phyloP scores from a whole-genome alignment of 129 eudicot genomes.

The Escallonia herrerae region DNA sequence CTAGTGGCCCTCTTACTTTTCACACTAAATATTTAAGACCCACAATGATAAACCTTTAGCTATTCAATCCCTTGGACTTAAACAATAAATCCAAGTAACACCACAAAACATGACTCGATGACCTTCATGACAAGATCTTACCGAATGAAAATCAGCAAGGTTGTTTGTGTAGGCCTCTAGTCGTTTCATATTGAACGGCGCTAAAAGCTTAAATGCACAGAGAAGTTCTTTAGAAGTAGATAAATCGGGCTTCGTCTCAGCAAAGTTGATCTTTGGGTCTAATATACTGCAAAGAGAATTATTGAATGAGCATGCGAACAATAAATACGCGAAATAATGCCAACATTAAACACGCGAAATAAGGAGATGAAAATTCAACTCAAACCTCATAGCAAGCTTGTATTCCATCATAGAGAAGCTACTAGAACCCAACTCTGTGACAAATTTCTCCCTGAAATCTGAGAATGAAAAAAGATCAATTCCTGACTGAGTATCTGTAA shows the following conservation, averaged over 20 bases:
- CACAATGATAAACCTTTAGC: no score
- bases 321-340: not conserved
- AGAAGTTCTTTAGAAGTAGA: constrained; percentile 36
- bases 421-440: constrained; percentile 32
- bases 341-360: not conserved
- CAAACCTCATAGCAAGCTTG: constrained; percentile 96
- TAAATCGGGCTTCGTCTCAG: constrained; percentile 44
- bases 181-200: constrained; percentile 50
- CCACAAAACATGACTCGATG: not conserved
- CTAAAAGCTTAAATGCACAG: constrained; percentile 25
- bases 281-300: constrained; percentile 47
- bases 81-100: not conserved
- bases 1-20: no score
- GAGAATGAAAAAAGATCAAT: constrained; percentile 13
- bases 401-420: constrained; percentile 71
- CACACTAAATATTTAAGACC: no score
- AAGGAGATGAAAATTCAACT: constrained; percentile 4
- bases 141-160: constrained; percentile 58
- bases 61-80: not conserved
- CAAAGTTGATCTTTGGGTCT: constrained; percentile 76
- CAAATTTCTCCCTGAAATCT: constrained; percentile 70
- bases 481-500: not conserved
- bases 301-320: constrained; percentile 15
- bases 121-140: constrained; percentile 16
- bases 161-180: constrained; percentile 65